Evolutionary conservation across 225 moss, liverwort and hornwort species (phyloP).

Genomic region (Bryum argenteum): DNA sequence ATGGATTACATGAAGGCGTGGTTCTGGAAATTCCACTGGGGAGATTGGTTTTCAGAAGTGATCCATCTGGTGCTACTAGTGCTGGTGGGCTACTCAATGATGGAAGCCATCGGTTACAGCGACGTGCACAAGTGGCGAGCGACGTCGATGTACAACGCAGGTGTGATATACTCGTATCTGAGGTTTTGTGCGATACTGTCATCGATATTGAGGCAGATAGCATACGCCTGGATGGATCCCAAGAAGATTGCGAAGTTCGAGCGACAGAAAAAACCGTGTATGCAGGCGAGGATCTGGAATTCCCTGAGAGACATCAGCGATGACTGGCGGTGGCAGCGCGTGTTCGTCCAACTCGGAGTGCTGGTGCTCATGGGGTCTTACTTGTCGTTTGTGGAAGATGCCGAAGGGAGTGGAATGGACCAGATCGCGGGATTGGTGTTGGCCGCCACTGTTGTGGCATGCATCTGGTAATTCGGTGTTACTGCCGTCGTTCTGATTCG

Average conservation of each 20-base stretch:
- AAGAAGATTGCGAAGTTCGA: neutral
- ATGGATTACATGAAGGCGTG: conserved; percentile 18
- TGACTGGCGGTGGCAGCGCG: conserved; percentile 59
- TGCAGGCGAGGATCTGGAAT: conserved; percentile 30
- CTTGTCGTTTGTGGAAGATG: conserved; percentile 38
- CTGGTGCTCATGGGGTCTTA: conserved; percentile 45
- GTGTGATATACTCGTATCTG: conserved; percentile 39
- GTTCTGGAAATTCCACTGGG: conserved; percentile 47
- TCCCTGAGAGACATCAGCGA: conserved; percentile 31
- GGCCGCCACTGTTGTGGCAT: conserved; percentile 47
- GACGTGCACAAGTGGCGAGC: conserved; percentile 33
- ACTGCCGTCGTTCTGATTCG: conserved; percentile 33
- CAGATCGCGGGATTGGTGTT: conserved; percentile 42
- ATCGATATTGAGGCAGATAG: conserved; percentile 30
- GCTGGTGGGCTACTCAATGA: conserved; percentile 31
- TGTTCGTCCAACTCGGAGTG: conserved; percentile 49
- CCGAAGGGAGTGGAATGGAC: conserved; percentile 24
- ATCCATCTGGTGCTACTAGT: conserved; percentile 30
- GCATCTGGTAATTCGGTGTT: conserved; percentile 42
- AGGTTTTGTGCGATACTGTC: conserved; percentile 24
- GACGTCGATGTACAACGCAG: conserved; percentile 34
- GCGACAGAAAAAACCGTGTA: neutral
- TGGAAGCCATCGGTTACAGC: conserved; percentile 44
- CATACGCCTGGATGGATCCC: conserved; percentile 37
- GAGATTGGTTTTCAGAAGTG: conserved; percentile 38